Evolutionary conservation across 2,329 filamentous ascomycete genomes (phyloP).

Genomic region (Clonostachys byssicola): DNA sequence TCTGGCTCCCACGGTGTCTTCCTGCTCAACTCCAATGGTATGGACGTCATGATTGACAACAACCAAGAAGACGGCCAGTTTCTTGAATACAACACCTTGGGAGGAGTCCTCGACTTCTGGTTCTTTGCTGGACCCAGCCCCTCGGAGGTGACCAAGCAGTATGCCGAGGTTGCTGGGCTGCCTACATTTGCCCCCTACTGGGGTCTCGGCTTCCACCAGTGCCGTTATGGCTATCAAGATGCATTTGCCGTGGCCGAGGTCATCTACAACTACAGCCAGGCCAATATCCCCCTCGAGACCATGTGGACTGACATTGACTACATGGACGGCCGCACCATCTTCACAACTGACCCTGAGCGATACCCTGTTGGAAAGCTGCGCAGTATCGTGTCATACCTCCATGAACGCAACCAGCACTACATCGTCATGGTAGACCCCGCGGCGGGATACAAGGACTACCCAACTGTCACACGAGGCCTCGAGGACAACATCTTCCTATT

Average conservation of each 20-base stretch:
- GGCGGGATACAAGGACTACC: constrained; percentile 43
- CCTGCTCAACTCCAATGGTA: constrained; percentile 70
- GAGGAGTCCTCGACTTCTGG: constrained; percentile 75
- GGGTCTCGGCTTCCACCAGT: constrained; percentile 79
- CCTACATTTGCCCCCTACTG: constrained; percentile 81
- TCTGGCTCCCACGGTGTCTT: constrained; percentile 67
- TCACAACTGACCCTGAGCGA: constrained; percentile 64
- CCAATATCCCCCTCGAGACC: constrained; percentile 66
- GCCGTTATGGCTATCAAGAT: constrained; percentile 76
- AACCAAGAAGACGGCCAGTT: constrained; percentile 57
- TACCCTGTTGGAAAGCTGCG: constrained; percentile 60
- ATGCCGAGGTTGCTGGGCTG: constrained; percentile 63
- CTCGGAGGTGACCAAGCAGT: constrained; percentile 64
- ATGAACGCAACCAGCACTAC: constrained; percentile 63
- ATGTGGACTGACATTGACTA: constrained; percentile 75
- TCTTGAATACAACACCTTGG: constrained; percentile 76
- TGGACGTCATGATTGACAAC: constrained; percentile 68
- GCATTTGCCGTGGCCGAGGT: constrained; percentile 65
- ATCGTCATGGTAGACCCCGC: constrained; percentile 77
- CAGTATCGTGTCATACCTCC: constrained; percentile 62
- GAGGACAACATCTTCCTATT: constrained; percentile 42
- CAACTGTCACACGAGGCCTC: constrained; percentile 32
- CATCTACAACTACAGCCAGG: constrained; percentile 60
- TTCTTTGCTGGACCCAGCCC: constrained; percentile 73
- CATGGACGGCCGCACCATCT: constrained; percentile 53